Evolutionary conservation across 192 early-diverging fungal species (phyloP), one percentile per base, ranked within the genome.

Genomic region (Coemansia sp.): DNA sequence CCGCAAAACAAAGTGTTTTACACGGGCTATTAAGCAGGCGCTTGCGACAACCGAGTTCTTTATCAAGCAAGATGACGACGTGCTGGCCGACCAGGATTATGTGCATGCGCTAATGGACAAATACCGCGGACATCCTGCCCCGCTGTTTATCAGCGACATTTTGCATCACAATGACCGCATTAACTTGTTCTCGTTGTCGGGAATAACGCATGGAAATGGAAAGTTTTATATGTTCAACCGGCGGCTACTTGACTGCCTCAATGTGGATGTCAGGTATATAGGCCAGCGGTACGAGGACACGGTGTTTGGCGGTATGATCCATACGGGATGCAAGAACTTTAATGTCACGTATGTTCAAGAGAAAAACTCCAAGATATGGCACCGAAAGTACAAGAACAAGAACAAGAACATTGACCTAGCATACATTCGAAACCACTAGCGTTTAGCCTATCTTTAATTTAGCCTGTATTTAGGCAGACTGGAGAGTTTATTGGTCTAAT

Each of bases 151-250:
- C 47, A 75, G 72, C 61, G 58, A 75, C 46, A 60, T 65, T 64
- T 62, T 68, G 25, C 51, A 59, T 10, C 58, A 64, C 40, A 17
- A 64, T 11, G 73, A 75, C 26, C 0, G 12, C 2, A 11, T 5
- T 3, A 66, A 75, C 47, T 25, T 44, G 12, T 25, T 4, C 19
- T 21, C 28, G 10, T 36, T 76, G 10, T 61, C 66, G 23, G 60
- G 50, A 9, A 62, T 31, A 28, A 58, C 55, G 40, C 70, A 70
- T 23, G 74, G 68, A 20, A 76, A 76, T 25, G 74, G 74, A 22
- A 76, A 76, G 46, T 76, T 76, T 34, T 76, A 76, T 64, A 70
- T 76, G 68, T 70, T 76, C 42, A 76, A 76, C 46, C 59, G 68
- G 11, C 54, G 23, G 34, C 60, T 76, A 40, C 15, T 66, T 4